A percentile compares a stretch with the other conserved stretches of the same genome.
Evolutionary conservation across 495 filamentous ascomycete species (phyloP).

Genomic region (Penicillium paxilli): DNA sequence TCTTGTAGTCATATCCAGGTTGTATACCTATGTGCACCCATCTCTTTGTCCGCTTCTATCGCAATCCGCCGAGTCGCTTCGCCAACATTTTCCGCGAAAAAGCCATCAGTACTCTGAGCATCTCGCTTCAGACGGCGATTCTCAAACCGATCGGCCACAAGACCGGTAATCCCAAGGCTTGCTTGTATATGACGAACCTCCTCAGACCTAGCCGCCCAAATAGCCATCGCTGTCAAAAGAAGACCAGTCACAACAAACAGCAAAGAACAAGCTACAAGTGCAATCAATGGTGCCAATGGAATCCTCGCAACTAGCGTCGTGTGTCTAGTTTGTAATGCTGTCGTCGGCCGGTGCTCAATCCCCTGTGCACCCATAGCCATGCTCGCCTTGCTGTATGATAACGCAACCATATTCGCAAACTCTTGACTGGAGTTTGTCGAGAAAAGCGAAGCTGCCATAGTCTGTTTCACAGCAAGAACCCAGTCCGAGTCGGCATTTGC

Average conservation of each 20-base stretch:
- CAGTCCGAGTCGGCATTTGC: not conserved
- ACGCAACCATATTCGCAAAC: not conserved
- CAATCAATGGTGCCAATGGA: not conserved
- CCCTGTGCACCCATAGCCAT: not conserved
- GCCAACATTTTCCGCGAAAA: not conserved
- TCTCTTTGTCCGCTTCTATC: not conserved
- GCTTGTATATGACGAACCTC: not conserved
- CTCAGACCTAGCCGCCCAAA: not conserved
- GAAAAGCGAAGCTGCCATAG: not conserved
- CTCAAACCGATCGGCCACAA: not conserved
- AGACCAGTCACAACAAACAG: not conserved
- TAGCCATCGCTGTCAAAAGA: not conserved
- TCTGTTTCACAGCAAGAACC: not conserved
- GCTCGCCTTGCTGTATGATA: not conserved
- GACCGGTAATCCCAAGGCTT: not conserved
- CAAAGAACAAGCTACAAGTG: not conserved
- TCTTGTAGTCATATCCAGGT: not conserved
- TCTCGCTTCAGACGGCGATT: not conserved
- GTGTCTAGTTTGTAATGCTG: not conserved
- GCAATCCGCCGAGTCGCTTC: not conserved
- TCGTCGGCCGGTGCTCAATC: not conserved
- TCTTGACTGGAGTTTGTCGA: not conserved
- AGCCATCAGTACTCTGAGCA: not conserved
- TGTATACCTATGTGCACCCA: not conserved
- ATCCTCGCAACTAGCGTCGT: not conserved